phyloP scores from a whole-genome alignment of 2,329 filamentous ascomycete genomes.

The Fusarium sp. region DNA sequence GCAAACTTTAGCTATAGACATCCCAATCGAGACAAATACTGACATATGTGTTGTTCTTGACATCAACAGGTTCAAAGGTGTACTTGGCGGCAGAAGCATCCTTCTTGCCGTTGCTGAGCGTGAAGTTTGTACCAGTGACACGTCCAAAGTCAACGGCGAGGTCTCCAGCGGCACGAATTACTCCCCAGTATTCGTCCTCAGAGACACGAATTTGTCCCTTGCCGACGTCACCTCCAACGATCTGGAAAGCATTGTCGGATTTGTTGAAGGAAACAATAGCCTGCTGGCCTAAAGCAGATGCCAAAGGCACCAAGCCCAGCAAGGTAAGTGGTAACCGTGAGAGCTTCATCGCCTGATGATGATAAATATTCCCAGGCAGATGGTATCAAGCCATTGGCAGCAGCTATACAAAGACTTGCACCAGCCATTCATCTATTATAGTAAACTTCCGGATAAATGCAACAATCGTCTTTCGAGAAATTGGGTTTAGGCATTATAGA shows the following conservation, averaged over 20 bases:
- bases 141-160: constrained; percentile 75
- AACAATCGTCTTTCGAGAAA: background rate
- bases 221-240: background rate
- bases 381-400: background rate
- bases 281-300: constrained; percentile 23
- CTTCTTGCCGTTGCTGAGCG: constrained; percentile 62
- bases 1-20: background rate
- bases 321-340: constrained; percentile 4
- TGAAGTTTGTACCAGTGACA: constrained; percentile 74
- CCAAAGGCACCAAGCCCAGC: constrained; percentile 15
- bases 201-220: constrained; percentile 66
- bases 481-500: constrained; percentile 17
- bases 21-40: constrained; percentile 27
- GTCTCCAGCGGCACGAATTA: constrained; percentile 74
- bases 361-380: background rate
- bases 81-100: constrained; percentile 54
- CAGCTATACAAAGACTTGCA: background rate
- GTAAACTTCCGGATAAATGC: constrained; percentile 12
- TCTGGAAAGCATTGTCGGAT: constrained; percentile 20
- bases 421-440: constrained; percentile 8
- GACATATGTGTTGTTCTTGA: constrained; percentile 60
- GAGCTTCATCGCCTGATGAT: constrained; percentile 8
- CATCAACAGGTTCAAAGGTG: constrained; percentile 56
- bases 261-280: constrained; percentile 28
- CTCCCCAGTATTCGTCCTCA: constrained; percentile 72